Conservation (phyloP, 768 basidiomycete genomes). For the Pholiota microspora region DNA sequence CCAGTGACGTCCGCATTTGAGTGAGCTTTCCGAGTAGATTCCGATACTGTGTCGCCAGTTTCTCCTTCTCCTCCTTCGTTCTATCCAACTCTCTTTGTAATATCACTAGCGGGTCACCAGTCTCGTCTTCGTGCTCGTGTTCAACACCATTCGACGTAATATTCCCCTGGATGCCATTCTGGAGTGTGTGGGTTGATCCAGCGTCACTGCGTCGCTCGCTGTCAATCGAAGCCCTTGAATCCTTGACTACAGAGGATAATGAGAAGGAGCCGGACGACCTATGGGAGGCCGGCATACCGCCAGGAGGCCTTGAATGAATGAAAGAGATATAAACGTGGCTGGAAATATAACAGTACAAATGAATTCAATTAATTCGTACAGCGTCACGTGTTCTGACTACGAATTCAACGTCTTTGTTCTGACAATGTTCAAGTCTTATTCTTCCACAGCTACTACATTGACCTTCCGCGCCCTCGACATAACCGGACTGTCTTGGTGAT, state of each 20-base stretch:
- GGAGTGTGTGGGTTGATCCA: slow-evolving; percentile 24
- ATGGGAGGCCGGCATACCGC: slow-evolving; percentile 18
- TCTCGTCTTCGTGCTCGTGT: slow-evolving; percentile 31
- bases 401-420: neutral
- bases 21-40: slow-evolving; percentile 86
- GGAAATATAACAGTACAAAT: neutral
- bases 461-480: too few species aligned
- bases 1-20: slow-evolving; percentile 88
- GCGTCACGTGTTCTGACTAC: neutral
- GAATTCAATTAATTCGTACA: neutral
- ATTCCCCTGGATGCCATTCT: slow-evolving; percentile 37
- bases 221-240: slow-evolving; percentile 41
- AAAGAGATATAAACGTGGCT: neutral
- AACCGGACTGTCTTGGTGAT: too few species aligned
- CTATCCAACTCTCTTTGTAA: slow-evolving; percentile 75
- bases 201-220: slow-evolving; percentile 38
- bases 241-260: slow-evolving; percentile 24
- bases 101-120: slow-evolving; percentile 50
- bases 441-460: neutral
- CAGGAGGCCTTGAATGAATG: neutral
- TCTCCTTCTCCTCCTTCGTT: slow-evolving; percentile 83
- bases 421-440: neutral
- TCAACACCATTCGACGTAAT: slow-evolving; percentile 26
- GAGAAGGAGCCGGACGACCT: slow-evolving; percentile 26
- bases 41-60: slow-evolving; percentile 81